Base-by-base conservation (phyloP, 139 green algal genomes). In the Chlamydomonas incerta region DNA sequence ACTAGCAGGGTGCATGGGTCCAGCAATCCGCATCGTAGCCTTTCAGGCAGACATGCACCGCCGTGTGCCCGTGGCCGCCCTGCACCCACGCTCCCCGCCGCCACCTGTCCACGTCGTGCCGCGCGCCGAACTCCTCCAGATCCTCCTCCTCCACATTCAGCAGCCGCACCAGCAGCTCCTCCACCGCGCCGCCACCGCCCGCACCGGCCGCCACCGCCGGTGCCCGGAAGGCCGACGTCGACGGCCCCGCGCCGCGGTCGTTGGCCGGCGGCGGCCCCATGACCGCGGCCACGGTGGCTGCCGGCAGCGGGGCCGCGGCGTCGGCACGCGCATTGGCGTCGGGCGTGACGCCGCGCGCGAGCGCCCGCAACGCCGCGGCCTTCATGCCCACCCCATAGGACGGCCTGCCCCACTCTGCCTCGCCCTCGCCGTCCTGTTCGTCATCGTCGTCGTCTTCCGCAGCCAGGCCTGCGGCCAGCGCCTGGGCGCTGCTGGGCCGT, bases 351-450 rank as follows among this genome's bases (percentile, higher is more conserved):
- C 60, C 88, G 46, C 37, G 82, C n/a, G 60, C 75, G 55, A 95
- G 70, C 1, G 92, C 93, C 14, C 87, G 88, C 57, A 96, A 31
- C 24, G 90, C 89, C 2, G 81, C 82, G 20, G 67, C 68, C 81
- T 96, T 96, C 41, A 93, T 76, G 3, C 52, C 34, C 14, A 84
- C 83, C 69, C 29, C 73, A 50, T 13, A 4, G 29, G 63, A 67
- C 34, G 72, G 52, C 24, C 28, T 20, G 60, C 28, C 21, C 57
- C 50, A 37, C 17, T 52, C 55, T 8, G 41, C 6, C 41, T 50
- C 8, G 6, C 41, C 41, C 41, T 50, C 41, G 41, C 41, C 41
- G 8, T 50, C 41, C 41, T 50, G 6, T 8, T 50, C 41, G 8
- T 50, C 41, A 5, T 50, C 41, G 41, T 50, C 41, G 8, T 50